Percentiles rank a stretch among this genome's conserved stretches.
Conservation (phyloP, 2,329 filamentous ascomycete genomes). For the Diaporthe vexans region DNA sequence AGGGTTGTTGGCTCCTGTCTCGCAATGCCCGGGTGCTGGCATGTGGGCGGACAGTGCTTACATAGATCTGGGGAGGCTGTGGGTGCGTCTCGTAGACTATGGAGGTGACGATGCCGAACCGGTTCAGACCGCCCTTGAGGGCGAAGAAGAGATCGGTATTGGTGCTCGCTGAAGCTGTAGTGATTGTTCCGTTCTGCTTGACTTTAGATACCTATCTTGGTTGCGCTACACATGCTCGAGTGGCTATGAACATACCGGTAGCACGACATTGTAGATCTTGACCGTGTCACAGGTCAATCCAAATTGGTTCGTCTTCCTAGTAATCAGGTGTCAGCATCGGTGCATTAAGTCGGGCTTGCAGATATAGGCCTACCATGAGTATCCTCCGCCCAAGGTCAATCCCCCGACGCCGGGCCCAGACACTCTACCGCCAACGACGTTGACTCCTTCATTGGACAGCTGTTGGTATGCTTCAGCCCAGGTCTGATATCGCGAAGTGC, state of each 20-base stretch:
- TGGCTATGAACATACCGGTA: slow-evolving; percentile 42
- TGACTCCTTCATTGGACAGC: slow-evolving; percentile 44
- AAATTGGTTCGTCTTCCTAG: slow-evolving; percentile 48
- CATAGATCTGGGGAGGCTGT: slow-evolving; percentile 44
- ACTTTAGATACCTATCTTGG: not conserved
- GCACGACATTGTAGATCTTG: slow-evolving; percentile 44
- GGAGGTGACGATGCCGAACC: slow-evolving; percentile 47
- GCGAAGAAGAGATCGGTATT: slow-evolving; percentile 47
- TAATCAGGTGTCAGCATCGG: not conserved
- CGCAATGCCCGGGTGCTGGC: accelerated
- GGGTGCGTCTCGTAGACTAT: slow-evolving; percentile 44
- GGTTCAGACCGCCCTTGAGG: slow-evolving; percentile 47
- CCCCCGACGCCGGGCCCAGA: slow-evolving; percentile 47
- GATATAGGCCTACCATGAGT: slow-evolving; percentile 44
- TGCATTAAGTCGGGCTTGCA: not conserved
- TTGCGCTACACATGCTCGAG: not conserved
- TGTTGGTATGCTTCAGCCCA: slow-evolving; percentile 46
- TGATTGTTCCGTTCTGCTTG: slow-evolving; percentile 47
- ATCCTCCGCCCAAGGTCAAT: slow-evolving; percentile 48
- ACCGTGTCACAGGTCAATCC: slow-evolving; percentile 48
- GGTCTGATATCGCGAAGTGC: not conserved
- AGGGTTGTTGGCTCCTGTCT: not conserved
- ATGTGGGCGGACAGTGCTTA: not conserved
- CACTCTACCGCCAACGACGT: slow-evolving; percentile 48
- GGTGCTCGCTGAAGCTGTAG: slow-evolving; percentile 39